Percentiles rank a stretch among this genome's conserved stretches.
Evolutionary conservation across 1,139 yeast genomes (phyloP).

Genomic region (Hyphopichia wangnamkhiaoensis): DNA sequence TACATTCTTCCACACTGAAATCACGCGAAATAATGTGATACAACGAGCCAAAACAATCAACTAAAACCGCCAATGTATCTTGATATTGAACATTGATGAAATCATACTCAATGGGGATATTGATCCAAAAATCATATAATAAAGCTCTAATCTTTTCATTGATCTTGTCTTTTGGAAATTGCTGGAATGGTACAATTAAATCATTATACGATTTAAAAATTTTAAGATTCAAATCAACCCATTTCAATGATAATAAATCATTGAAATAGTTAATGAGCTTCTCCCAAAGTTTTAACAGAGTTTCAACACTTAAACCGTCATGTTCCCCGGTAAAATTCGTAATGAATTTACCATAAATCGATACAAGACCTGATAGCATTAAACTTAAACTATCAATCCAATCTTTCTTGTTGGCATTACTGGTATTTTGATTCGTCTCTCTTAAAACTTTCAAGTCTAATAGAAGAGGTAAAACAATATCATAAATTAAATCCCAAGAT

Average conservation of each 20-base stretch:
- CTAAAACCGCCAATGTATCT: slow-evolving; percentile 53
- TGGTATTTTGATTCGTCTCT: slow-evolving; percentile 10
- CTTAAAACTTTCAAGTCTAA: slow-evolving; percentile 17
- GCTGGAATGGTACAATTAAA: slow-evolving; percentile 37
- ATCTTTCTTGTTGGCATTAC: slow-evolving; percentile 29
- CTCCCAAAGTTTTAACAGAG: slow-evolving; percentile 45
- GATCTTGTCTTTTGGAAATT: slow-evolving; percentile 7
- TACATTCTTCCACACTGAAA: slow-evolving; percentile 35
- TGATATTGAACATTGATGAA: slow-evolving; percentile 56
- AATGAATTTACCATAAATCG: slow-evolving; percentile 49
- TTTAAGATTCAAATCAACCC: slow-evolving; percentile 50
- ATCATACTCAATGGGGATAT: slow-evolving; percentile 59
- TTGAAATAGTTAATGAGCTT: slow-evolving; percentile 51
- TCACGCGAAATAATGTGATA: slow-evolving; percentile 33
- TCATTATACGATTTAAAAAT: slow-evolving; percentile 55
- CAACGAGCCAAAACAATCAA: slow-evolving; percentile 51
- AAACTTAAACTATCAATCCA: slow-evolving; percentile 60
- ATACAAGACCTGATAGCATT: slow-evolving; percentile 59
- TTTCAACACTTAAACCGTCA: slow-evolving; percentile 13
- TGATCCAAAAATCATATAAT: slow-evolving; percentile 65
- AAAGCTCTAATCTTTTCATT: slow-evolving; percentile 32
- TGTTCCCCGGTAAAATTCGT: slow-evolving; percentile 20
- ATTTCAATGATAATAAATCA: slow-evolving; percentile 34
- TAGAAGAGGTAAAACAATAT: slow-evolving; percentile 46
- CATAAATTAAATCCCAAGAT: slow-evolving; percentile 57